Conservation (phyloP, 1,284 basidiomycete species). For the Ustilago trichophora region DNA sequence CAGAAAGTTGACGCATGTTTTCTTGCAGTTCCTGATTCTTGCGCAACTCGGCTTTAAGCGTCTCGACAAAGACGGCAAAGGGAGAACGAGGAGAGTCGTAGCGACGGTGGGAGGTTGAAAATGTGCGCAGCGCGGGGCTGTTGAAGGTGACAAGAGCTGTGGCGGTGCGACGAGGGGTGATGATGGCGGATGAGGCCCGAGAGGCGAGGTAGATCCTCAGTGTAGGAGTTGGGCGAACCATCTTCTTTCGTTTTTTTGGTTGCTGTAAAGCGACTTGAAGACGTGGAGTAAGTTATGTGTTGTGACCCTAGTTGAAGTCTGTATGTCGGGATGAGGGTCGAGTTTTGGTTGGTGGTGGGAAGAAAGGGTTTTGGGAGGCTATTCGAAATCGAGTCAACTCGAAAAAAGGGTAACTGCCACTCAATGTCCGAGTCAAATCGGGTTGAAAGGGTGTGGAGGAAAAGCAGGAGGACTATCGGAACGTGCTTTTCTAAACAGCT, state of each 20-base stretch:
- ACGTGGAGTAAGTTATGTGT: too few species aligned
- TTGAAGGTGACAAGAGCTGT: not conserved
- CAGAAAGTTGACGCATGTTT: conserved; percentile 94
- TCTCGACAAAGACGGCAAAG: conserved; percentile 94
- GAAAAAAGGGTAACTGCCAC: too few species aligned
- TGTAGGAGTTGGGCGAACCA: conserved; percentile 15
- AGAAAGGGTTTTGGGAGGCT: not conserved
- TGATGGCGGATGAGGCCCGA: conserved; percentile 12
- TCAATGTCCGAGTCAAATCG: too few species aligned
- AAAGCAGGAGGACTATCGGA: too few species aligned
- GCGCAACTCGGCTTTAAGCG: conserved; percentile 86
- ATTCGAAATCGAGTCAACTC: not conserved
- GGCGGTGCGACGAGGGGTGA: conserved; percentile 13
- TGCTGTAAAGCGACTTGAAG: too few species aligned
- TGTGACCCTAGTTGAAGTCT: too few species aligned
- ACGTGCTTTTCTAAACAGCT: too few species aligned
- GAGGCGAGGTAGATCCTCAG: conserved; percentile 23
- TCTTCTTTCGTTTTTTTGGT: not conserved
- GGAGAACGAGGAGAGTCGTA: conserved; percentile 72
- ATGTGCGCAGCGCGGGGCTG: not conserved
- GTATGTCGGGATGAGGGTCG: too few species aligned
- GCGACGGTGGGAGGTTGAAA: conserved; percentile 4
- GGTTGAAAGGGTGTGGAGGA: not conserved
- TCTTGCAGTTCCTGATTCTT: conserved; percentile 96
- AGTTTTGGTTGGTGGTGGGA: not conserved